These are phyloP conservation scores for Aspergillus oerlinghausenensis DNA, from an alignment of 2,329 filamentous ascomycete genomes.

Conservation along the genomic window DNA sequence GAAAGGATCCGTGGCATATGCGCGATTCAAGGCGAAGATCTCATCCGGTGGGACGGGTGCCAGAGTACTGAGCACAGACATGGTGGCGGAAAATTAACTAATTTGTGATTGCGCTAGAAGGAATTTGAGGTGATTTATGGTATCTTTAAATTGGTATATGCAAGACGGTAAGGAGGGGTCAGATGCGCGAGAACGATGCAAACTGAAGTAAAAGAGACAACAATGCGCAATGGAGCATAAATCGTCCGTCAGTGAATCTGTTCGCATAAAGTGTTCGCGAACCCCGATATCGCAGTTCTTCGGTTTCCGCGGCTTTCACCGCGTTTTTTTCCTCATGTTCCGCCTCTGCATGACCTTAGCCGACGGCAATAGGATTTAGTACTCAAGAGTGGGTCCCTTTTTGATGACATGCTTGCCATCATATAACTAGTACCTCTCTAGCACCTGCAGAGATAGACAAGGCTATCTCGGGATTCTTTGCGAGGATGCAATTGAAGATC, in stretches of 20 bases:
- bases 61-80: conserved; percentile 45
- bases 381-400: conserved; percentile 1
- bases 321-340: conserved; percentile 4
- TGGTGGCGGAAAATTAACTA: conserved; percentile 9
- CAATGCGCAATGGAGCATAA: background rate
- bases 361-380: conserved; percentile 12
- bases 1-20: conserved; percentile 69
- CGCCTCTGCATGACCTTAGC: conserved; percentile 2
- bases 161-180: background rate
- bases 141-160: background rate
- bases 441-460: background rate
- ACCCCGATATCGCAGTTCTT: conserved; percentile 28
- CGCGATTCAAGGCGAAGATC: conserved; percentile 82
- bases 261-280: background rate
- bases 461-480: background rate
- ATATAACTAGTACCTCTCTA: background rate
- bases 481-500: background rate
- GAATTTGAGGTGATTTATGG: background rate
- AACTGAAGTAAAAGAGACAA: background rate
- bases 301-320: background rate
- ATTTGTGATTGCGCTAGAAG: background rate
- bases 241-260: background rate
- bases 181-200: background rate
- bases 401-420: background rate
- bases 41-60: conserved; percentile 86